phyloP scores from a whole-genome alignment of 2,329 filamentous ascomycete species.

The Dothideomycetes sp. region DNA sequence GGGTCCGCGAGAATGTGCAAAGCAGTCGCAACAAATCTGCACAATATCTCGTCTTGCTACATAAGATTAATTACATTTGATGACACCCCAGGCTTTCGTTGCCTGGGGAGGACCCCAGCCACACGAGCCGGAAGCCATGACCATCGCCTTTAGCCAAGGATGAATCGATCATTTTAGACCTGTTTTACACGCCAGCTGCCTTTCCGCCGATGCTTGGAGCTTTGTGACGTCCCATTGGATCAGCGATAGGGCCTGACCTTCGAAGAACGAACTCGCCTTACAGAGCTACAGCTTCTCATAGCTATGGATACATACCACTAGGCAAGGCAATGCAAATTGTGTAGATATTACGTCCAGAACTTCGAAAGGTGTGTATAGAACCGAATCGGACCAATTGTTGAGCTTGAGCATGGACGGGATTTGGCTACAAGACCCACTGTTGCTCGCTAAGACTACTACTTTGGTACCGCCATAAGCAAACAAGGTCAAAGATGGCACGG shows the following conservation, averaged over 20 bases:
- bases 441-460: constrained; percentile 6
- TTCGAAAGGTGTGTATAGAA: constrained; percentile 5
- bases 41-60: too few relatives aligned
- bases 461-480: constrained; percentile 6
- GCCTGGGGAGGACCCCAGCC: too few relatives aligned
- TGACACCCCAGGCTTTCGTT: background rate
- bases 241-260: background rate
- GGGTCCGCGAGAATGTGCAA: too few relatives aligned
- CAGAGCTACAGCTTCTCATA: background rate
- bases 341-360: too few relatives aligned
- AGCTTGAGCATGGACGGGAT: background rate
- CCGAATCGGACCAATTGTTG: constrained; percentile 5
- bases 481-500: constrained; percentile 7
- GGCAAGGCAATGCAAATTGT: too few relatives aligned
- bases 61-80: too few relatives aligned
- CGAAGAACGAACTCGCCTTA: background rate
- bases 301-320: too few relatives aligned
- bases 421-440: constrained; percentile 4
- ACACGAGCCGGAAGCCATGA: too few relatives aligned
- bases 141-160: background rate
- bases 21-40: too few relatives aligned
- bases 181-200: background rate
- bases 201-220: background rate
- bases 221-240: background rate
- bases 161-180: background rate